Evolutionary conservation across 2,329 filamentous ascomycete species (phyloP).

Genomic region (Aspergillus fumigatus): DNA sequence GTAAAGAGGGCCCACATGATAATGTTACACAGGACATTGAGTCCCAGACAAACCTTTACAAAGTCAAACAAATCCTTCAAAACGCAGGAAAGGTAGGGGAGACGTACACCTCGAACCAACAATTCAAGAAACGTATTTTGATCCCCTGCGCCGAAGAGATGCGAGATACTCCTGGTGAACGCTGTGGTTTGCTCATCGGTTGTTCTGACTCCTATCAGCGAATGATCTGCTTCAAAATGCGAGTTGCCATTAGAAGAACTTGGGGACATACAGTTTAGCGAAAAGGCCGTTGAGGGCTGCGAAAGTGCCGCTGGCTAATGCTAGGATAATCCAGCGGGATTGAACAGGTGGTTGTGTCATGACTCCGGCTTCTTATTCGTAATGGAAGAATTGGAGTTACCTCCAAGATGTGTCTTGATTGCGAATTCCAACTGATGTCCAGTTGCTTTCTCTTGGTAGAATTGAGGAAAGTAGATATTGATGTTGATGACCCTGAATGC

Average conservation of each 20-base stretch:
- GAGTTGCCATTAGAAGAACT: background rate
- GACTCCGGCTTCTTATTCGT: background rate
- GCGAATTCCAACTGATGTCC: background rate
- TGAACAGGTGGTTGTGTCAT: constrained; percentile 8
- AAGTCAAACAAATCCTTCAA: constrained; percentile 15
- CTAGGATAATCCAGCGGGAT: constrained; percentile 50
- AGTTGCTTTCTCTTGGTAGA: background rate
- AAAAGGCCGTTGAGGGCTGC: constrained; percentile 64
- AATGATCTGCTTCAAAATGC: background rate
- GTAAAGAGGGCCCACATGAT: constrained; percentile 65
- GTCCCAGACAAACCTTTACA: constrained; percentile 52
- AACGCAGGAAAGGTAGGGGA: background rate
- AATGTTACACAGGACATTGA: constrained; percentile 59
- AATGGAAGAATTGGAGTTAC: background rate
- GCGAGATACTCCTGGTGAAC: constrained; percentile 45
- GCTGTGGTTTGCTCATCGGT: constrained; percentile 56
- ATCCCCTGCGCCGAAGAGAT: constrained; percentile 40
- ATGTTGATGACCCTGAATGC: background rate
- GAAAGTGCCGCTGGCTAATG: constrained; percentile 57
- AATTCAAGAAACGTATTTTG: constrained; percentile 44
- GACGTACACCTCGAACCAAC: constrained; percentile 49
- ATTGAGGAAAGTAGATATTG: background rate
- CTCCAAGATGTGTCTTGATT: background rate
- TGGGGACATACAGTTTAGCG: constrained; percentile 53
- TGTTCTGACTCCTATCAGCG: constrained; percentile 40